Evolutionary conservation across 2,329 filamentous ascomycete genomes (phyloP), one percentile per base, ranked within the genome.

Genomic region (Coleophoma eucalyptorum): DNA sequence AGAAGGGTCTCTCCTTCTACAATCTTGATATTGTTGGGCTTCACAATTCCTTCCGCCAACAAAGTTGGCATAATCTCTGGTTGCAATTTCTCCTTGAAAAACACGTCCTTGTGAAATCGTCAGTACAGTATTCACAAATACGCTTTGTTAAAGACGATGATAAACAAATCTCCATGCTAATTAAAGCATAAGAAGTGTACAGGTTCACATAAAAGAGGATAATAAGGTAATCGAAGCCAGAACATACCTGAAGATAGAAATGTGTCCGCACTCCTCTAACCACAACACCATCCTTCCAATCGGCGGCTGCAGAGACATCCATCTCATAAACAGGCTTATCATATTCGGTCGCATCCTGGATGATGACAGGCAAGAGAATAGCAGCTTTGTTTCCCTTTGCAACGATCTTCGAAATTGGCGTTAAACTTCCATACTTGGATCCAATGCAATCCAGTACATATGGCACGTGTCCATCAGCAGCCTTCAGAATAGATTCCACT

Each of bases 361-460:
- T 56, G 50, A 86, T 80, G 15, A 85, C 74, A 0, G 83, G 83
- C 5, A 87, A 64, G 66, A 86, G 73, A 15, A 84, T 65, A 0
- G 81, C 83, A 0, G 86, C 78, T 20, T 66, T 78, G 4, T 71
- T 66, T 0, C 78, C 78, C 1, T 48, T 62, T 51, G 71, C 65
- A 0, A 77, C 79, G 20, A 86, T 67, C 55, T 71, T 71, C 5
- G 72, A 69, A 33, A 86, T 65, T 2, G 75, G 79, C 32, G 59
- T 58, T 5, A 83, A 55, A 5, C 74, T 76, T 0, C 75, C 75
- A 2, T 68, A 59, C 34, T 74, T 63, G 3, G 73, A 76, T 2
- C 78, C 78, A 50, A 83, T 81, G 62, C 79, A 83, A 63, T 83
- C 80, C 11, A 83, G 59, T 15, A 81, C 69, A 42, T 72, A 72